Evolutionary conservation across 768 basidiomycete genomes (phyloP).

Genomic region (Lentinula guzmanii): DNA sequence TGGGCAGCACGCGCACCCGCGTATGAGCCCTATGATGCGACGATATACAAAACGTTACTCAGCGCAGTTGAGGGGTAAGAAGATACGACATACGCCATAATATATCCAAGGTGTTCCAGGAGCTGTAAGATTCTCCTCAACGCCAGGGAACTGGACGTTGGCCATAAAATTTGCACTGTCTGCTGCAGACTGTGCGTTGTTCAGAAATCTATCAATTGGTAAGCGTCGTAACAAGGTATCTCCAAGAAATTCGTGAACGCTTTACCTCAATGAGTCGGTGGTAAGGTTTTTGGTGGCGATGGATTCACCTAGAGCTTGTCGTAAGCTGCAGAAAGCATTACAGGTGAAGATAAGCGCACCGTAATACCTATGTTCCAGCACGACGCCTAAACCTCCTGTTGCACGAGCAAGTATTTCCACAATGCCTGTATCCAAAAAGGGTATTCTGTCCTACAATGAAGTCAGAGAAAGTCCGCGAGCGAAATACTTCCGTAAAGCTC

Average conservation of each 20-base stretch:
- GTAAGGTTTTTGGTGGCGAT: conserved; percentile 72
- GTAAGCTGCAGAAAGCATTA: conserved; percentile 3
- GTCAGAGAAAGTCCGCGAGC: not conserved
- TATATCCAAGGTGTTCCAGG: conserved; percentile 84
- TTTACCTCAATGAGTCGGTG: conserved; percentile 74
- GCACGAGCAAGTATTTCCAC: conserved; percentile 79
- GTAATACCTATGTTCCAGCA: conserved; percentile 93
- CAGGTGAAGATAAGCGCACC: conserved; percentile 32
- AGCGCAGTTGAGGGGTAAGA: not conserved
- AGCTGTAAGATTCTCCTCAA: conserved; percentile 66
- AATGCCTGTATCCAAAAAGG: conserved; percentile 76
- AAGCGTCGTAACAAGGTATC: conserved; percentile 7
- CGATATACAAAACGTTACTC: not conserved
- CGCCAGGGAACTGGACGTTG: conserved; percentile 66
- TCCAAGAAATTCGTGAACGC: not conserved
- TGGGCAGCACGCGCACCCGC: conserved; percentile 92
- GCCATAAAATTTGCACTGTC: conserved; percentile 93
- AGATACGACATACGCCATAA: conserved; percentile 62
- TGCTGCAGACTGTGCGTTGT: conserved; percentile 82
- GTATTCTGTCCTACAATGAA: conserved; percentile 33
- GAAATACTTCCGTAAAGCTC: conserved; percentile 32
- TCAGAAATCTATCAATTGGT: conserved; percentile 58
- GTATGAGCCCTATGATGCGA: conserved; percentile 64
- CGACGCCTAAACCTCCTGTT: conserved; percentile 82
- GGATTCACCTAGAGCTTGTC: conserved; percentile 48